These are phyloP conservation scores for Anthoceros angustus DNA, from an alignment of 225 moss, liverwort and hornwort species.

Conservation along the genomic window DNA sequence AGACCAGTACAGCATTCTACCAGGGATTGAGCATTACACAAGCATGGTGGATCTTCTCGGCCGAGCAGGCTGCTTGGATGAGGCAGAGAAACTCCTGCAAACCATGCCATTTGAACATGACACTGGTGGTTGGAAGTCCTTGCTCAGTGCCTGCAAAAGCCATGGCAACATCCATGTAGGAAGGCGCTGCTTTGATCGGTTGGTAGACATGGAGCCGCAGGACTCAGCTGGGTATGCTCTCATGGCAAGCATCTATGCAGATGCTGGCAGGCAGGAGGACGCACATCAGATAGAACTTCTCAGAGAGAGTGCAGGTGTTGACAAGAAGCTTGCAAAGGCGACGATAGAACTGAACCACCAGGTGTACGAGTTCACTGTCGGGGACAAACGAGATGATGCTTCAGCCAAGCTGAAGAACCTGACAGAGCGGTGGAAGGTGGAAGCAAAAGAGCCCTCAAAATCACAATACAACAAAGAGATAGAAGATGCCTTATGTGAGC, in stretches of 20 bases:
- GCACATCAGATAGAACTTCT: background rate
- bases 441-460: background rate
- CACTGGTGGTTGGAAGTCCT: background rate
- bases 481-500: background rate
- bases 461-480: background rate
- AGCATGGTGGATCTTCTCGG: slow-evolving; percentile 2
- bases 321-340: background rate
- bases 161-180: background rate
- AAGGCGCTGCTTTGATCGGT: background rate
- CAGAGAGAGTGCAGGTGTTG: background rate
- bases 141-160: slow-evolving; percentile 3
- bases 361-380: background rate
- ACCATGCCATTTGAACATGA: background rate
- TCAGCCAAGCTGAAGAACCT: background rate
- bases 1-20: background rate
- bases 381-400: background rate
- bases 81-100: background rate
- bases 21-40: background rate
- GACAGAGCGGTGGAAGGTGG: background rate
- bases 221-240: background rate
- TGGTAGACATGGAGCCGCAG: background rate
- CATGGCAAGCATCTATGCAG: background rate
- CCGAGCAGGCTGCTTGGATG: background rate
- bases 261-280: background rate
- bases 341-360: background rate